phyloP scores from a whole-genome alignment of 2,329 filamentous ascomycete species.

The Arthroderma sp. region DNA sequence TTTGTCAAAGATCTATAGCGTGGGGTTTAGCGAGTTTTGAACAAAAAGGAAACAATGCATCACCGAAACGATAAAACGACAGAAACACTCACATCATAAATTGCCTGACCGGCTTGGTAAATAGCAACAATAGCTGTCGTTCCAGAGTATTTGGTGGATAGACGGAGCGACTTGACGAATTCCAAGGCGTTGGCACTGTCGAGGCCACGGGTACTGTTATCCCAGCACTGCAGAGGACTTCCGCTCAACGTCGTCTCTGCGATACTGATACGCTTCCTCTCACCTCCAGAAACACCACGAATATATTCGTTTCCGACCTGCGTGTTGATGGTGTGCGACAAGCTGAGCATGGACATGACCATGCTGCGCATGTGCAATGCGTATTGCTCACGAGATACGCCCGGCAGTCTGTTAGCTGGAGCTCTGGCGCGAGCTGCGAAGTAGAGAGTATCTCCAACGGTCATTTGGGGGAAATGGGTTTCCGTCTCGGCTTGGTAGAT shows the following conservation, averaged over 20 bases:
- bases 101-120: slow-evolving; percentile 74
- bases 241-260: slow-evolving; percentile 70
- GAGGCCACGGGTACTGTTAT: slow-evolving; percentile 59
- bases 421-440: slow-evolving; percentile 80
- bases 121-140: slow-evolving; percentile 75
- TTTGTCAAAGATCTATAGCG: slow-evolving; percentile 57
- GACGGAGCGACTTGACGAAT: slow-evolving; percentile 57
- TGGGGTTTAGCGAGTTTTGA: slow-evolving; percentile 6
- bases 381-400: slow-evolving; percentile 27
- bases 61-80: slow-evolving; percentile 12
- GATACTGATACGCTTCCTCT: slow-evolving; percentile 69
- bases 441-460: slow-evolving; percentile 73
- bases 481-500: slow-evolving; percentile 84
- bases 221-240: slow-evolving; percentile 61
- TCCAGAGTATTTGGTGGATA: slow-evolving; percentile 72
- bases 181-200: slow-evolving; percentile 58
- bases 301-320: slow-evolving; percentile 74
- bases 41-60: not conserved
- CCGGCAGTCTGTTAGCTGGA: slow-evolving; percentile 60
- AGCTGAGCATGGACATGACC: slow-evolving; percentile 35
- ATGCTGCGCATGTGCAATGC: slow-evolving; percentile 35
- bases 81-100: slow-evolving; percentile 48
- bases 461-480: slow-evolving; percentile 71
- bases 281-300: slow-evolving; percentile 67
- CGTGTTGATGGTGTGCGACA: slow-evolving; percentile 62